Evolutionary conservation across 345 rosid genomes (phyloP), one percentile per base, ranked within the genome.

Genomic region (Pistacia vera): DNA sequence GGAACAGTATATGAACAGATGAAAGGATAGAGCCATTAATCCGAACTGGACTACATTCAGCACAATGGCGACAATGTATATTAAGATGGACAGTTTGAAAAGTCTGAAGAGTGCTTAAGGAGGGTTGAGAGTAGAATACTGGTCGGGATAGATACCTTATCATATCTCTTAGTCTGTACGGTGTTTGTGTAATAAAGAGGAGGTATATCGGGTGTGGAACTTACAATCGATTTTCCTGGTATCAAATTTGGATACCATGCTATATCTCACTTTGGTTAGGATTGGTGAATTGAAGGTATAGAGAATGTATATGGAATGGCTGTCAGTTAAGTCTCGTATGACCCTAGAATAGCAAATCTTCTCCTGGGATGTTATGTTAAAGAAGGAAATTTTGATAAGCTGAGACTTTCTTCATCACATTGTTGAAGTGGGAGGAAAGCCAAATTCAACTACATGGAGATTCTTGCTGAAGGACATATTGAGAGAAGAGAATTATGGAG

Each of bases 11-110:
- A 84, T 71, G 87, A 88, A 74, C 87, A 79, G 83, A 92, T 96
- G 99, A 93, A 83, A 74, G 6, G 95, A 93, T 79, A 82, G 48
- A 67, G 70, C 77, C 44, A 84, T 90, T 51, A 86, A 79, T 77
- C 94, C 97, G n/a, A 90, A 89, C 82, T 95, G 99, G 99, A 90
- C 95, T 68, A 90, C 99, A 18, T 96, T 87, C 76, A 93, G 97
- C 87, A 93, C 98, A 3, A 83, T 96, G 94, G 97, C 97, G 17
- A 89, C 93, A 18, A 88, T 90, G 93, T 93, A 96, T 77, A 87
- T 90, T 36, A 93, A 88, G 86, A 80, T 90, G 95, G 95, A 11
- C 79, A 84, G 79, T 2, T 63, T 28, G 92, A 88, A 65, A 95
- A 93, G 71, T 97, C 98, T n/a, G 90, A 92, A 81, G 96, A 90